Percentiles rank a stretch among this genome's conserved stretches.
Conservation (phyloP, 345 rosid genomes). For the Brassica nigra region DNA sequence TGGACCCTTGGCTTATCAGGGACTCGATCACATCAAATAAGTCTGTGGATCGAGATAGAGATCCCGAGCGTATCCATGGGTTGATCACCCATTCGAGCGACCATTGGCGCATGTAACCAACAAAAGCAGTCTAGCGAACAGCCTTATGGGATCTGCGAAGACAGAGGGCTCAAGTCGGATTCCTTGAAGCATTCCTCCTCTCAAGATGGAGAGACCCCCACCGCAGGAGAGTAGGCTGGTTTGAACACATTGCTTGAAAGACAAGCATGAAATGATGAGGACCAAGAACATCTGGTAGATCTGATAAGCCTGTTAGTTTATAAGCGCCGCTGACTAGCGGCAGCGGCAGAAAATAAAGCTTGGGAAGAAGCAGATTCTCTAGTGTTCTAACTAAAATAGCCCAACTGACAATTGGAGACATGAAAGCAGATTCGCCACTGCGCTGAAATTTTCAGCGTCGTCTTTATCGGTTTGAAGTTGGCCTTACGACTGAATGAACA, state of each 20-base stretch:
- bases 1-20: slow-evolving; percentile 30
- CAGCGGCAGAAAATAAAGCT: no score
- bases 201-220: not conserved
- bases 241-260: not conserved
- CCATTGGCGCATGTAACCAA: slow-evolving; percentile 25
- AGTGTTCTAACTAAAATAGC: no score
- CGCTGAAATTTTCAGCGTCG: no score
- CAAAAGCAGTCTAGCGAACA: slow-evolving; percentile 16
- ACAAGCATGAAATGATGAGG: not conserved
- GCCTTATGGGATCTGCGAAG: not conserved
- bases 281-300: not conserved
- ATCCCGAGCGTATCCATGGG: slow-evolving; percentile 28
- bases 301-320: no score
- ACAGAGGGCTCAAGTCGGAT: slow-evolving; percentile 8
- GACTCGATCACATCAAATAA: not conserved
- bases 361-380: no score
- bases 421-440: no score
- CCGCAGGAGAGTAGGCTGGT: not conserved
- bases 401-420: no score
- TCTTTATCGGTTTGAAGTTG: no score
- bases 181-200: slow-evolving; percentile 10
- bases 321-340: no score
- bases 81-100: slow-evolving; percentile 1
- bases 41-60: slow-evolving; percentile 26
- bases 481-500: no score